Base-by-base conservation (phyloP, 805 yeast genomes). In the Zygosaccharomyces rouxii region DNA sequence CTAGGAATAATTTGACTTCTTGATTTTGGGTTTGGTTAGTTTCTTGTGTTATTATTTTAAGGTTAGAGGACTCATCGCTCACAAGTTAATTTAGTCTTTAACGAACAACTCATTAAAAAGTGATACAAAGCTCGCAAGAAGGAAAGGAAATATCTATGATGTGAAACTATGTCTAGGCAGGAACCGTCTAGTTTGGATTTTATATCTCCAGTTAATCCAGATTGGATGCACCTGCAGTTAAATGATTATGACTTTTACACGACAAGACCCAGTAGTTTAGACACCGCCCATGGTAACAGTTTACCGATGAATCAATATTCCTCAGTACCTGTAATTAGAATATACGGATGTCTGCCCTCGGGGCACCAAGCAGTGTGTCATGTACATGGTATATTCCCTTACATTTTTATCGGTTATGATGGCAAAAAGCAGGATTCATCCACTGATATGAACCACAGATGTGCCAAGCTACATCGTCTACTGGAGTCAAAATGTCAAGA, bases 381-480 rank as follows among this genome's bases (percentile, higher is more conserved):
- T 63, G 70, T 94, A 7, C 98, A 90, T 68, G 90, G 92, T 35
- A 78, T 79, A 16, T 87, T 75, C 54, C 99, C 98, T 0, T 94
- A 92, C 60, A 55, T 92, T 1, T 89, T 76, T 60, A 71, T 90
- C 2, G 80, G 78, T 30, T 83, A 83, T 58, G 71, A 70, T 38
- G 84, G 81, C 1, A 60, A 66, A 0, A 30, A 46, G 7, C 49
- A 48, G 11, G 68, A 63, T 46, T 49, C 43, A 9, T 52, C 67
- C 3, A 48, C 54, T 4, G 56, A 54, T 2, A 56, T 71, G 5
- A 48, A 59, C 10, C 59, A 62, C 14, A 71, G 71, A 47, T 66
- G 83, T 25, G 54, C 66, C 2, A 55, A 62, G 1, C 54, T 83
- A 14, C 76, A 70, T 29, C 33, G 54, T 7, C 67, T 70, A 49